These are phyloP conservation scores for Fraxinus floribunda DNA, from an alignment of 305 asterid species.

Conservation along the genomic window DNA sequence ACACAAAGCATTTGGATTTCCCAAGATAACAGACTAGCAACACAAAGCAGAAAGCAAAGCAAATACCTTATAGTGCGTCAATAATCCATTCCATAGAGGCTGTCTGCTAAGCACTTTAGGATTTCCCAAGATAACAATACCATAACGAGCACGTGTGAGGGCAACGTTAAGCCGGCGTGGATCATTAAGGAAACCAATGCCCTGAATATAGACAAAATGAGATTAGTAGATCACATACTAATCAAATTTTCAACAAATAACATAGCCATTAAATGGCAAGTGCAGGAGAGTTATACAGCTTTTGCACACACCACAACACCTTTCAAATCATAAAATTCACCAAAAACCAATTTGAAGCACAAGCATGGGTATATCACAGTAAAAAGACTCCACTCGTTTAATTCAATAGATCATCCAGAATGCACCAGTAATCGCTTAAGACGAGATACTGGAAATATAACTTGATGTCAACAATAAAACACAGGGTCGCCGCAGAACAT, in stretches of 20 bases:
- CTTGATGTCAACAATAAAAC: not conserved
- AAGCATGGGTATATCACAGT: not conserved
- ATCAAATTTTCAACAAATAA: not conserved
- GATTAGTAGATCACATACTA: slow-evolving; percentile 4
- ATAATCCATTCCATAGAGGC: slow-evolving; percentile 92
- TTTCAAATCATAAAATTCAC: not conserved
- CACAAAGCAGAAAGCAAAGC: slow-evolving; percentile 9
- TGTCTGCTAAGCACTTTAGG: slow-evolving; percentile 98
- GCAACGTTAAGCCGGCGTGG: slow-evolving; percentile 99
- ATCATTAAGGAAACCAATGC: slow-evolving; percentile 98
- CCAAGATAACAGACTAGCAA: not conserved
- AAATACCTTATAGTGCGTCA: slow-evolving; percentile 92
- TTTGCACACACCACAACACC: not conserved
- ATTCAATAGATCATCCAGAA: not conserved
- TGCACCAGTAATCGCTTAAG: not conserved
- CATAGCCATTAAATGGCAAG: not conserved
- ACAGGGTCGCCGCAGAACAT: not conserved
- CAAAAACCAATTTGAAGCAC: not conserved
- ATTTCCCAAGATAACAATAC: slow-evolving; percentile 94
- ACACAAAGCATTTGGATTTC: not conserved
- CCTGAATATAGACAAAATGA: slow-evolving; percentile 45
- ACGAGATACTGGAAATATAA: not conserved
- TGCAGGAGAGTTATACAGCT: not conserved
- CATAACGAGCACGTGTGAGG: slow-evolving; percentile 99
- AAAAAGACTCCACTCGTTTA: not conserved